Conservation (phyloP, 148 eudicot genomes). For the Cornus florida region DNA sequence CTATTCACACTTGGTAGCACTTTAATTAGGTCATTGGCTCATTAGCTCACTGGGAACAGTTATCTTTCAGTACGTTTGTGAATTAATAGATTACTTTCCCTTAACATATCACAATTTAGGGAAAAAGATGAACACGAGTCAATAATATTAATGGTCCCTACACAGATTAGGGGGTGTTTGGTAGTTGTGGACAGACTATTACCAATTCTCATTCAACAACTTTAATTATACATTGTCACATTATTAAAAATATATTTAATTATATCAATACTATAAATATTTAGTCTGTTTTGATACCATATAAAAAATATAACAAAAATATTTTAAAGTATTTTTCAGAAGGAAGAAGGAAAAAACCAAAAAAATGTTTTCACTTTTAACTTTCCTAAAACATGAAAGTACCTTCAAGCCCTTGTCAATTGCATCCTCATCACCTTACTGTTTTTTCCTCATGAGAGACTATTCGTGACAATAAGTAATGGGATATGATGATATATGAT, state of each 20-base stretch:
- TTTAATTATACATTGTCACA: too few relatives aligned
- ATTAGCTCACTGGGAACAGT: neutral
- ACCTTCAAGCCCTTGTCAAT: too few relatives aligned
- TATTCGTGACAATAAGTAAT: neutral
- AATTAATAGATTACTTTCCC: neutral
- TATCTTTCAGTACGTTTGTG: neutral
- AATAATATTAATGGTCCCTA: neutral
- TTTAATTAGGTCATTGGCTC: neutral
- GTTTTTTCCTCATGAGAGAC: neutral
- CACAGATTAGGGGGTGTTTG: neutral
- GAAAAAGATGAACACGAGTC: neutral
- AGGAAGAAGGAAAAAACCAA: too few relatives aligned
- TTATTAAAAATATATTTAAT: too few relatives aligned
- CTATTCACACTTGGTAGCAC: neutral
- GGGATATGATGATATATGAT: neutral
- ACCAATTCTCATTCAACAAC: too few relatives aligned
- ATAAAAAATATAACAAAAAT: too few relatives aligned
- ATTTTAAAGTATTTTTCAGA: too few relatives aligned
- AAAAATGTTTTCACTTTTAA: neutral
- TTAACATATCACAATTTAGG: neutral
- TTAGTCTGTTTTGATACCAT: too few relatives aligned
- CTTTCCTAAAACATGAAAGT: too few relatives aligned
- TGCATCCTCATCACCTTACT: neutral
- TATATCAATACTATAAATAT: too few relatives aligned
- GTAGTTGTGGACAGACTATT: neutral